Evolutionary conservation across 768 basidiomycete species (phyloP), one percentile per base, ranked within the genome.

Genomic region (Cubamyces lactineus): DNA sequence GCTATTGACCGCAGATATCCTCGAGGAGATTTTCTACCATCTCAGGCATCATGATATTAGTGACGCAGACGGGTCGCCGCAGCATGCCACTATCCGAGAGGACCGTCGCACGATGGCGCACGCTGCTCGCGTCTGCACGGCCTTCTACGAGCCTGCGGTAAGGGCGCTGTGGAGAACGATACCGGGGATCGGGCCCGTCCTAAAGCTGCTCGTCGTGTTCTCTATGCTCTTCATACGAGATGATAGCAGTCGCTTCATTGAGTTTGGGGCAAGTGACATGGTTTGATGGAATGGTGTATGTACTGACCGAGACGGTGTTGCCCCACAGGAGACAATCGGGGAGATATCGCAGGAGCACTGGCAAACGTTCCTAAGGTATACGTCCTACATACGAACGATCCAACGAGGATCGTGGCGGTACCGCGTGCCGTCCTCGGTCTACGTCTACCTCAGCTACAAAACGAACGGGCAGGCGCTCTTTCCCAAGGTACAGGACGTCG

Each of bases 381-480:
- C 54, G 7, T 28, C 43, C n/a, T 23, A 47, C 19, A 34, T 39
- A 2, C 54, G 54, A 7, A 9, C 47, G 43, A 46, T 56, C 28
- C 23, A 11, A 9, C 16, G 28, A 8, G 43, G 43, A 38, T 41
- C 40, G n/a, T 45, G 11, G 13, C 28, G 21, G 7, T 56, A 21
- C 43, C 17, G 17, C 19, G 45, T 46, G 21, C 23, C 43, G 4
- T n/a, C 54, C 3, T 39, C 26, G 2, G 54, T 56, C 9, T 56
- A 34, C 28, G 19, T 56, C 28, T 56, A 46, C 30, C 54, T 56
- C 54, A 34, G 43, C 28, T 46, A 34, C 54, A 38, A 38, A 11
- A 34, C 28, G 19, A 13, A 34, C n/a, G 54, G 24, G 8, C 43
- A 39, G 30, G 30, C 54, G n/a, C 43, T 56, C 11, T 56, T 56